A percentile compares a stretch with the other conserved stretches of the same genome.
phyloP scores from a whole-genome alignment of 2,329 filamentous ascomycete species.

The Apiospora sp. region DNA sequence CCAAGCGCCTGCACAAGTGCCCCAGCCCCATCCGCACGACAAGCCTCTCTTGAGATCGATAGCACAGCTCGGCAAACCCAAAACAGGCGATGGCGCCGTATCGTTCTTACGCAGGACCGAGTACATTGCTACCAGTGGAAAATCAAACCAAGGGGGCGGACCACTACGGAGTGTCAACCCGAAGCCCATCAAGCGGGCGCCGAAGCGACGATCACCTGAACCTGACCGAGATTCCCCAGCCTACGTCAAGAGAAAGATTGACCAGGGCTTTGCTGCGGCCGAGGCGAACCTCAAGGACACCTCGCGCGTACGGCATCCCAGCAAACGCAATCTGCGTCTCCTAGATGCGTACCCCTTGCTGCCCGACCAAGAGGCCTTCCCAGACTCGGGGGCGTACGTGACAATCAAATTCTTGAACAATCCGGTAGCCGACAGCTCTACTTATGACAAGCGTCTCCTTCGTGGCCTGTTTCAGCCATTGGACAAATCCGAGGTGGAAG shows the following conservation, averaged over 20 bases:
- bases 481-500: slow-evolving; percentile 62
- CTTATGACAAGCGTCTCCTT: slow-evolving; percentile 68
- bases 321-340: slow-evolving; percentile 64
- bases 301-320: slow-evolving; percentile 63
- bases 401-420: slow-evolving; percentile 74
- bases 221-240: slow-evolving; percentile 68
- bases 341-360: slow-evolving; percentile 68
- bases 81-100: slow-evolving; percentile 77
- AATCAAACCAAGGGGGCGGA: slow-evolving; percentile 57
- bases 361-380: slow-evolving; percentile 73
- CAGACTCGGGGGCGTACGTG: slow-evolving; percentile 73
- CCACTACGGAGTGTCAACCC: slow-evolving; percentile 60
- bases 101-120: slow-evolving; percentile 96
- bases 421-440: slow-evolving; percentile 59
- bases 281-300: slow-evolving; percentile 62
- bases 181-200: slow-evolving; percentile 48
- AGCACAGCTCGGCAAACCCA: slow-evolving; percentile 84
- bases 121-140: slow-evolving; percentile 77
- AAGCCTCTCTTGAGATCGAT: slow-evolving; percentile 83
- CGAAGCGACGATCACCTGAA: slow-evolving; percentile 63
- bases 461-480: slow-evolving; percentile 69
- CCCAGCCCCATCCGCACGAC: slow-evolving; percentile 82
- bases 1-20: slow-evolving; percentile 76
- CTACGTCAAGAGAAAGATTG: slow-evolving; percentile 73
- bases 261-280: slow-evolving; percentile 65